Base-by-base conservation (phyloP, 1,284 basidiomycete species). In the Pascua guehoae region DNA sequence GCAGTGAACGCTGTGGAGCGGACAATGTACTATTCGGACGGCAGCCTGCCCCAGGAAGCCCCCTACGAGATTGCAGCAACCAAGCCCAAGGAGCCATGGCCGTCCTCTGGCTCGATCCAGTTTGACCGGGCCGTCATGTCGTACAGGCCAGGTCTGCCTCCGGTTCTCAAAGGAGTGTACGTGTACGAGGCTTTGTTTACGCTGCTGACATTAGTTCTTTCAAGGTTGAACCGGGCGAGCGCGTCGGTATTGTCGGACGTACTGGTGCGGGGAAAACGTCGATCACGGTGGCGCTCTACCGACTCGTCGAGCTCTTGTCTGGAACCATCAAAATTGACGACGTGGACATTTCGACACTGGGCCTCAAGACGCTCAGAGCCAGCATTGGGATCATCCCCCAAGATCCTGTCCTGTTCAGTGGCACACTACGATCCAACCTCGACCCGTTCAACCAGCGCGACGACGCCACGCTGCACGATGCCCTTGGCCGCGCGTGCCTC, bases 381-480 rank as follows among this genome's bases (percentile, higher is more conserved):
- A 55, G 56, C 8, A 60, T 75, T 36, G 78, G 81, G 9, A 82
- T 83, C 58, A 82, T 83, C 51, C 84, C 83, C n/a, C 82, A 83
- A 66, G 81, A 82, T 78, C 83, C 83, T 3, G 61, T 62, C 8
- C 61, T 78, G 10, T 78, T 75, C 66, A 68, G 68, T 69, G 82
- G 84, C 1, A 86, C 85, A 2, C 77, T 88, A 5, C 79, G 86
- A 12, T 81, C 80, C 14, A 85, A 85, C 56, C 74, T 88, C 10
- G 86, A 88, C 71, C 87, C 86, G 0, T 86, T 93, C 72, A 84
- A 81, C 47, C 68, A 84, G 52, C 82, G 87, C 66, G 86, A 87
- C 54, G 89, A 91, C 66, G 83, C 83, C 3, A 80, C 79, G 24
- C 79, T 91, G 15, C 89, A 87, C 84, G 88, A 91, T 64, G 88